Base-by-base conservation (phyloP, 495 filamentous ascomycete species). In the Hyaloscypha hepaticicola region DNA sequence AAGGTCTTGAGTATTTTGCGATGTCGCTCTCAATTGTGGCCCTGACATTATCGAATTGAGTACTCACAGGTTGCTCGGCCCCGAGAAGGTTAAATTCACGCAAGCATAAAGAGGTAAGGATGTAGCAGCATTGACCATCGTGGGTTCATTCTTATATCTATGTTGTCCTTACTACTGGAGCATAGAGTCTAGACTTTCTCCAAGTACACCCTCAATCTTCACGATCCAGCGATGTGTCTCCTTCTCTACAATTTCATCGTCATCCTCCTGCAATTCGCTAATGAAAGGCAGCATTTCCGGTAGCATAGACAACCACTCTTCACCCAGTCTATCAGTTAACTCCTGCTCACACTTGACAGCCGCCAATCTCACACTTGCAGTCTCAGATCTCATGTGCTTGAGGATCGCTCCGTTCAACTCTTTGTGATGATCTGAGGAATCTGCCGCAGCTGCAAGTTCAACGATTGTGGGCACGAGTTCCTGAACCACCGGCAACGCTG, bases 261-360 rank as follows among this genome's bases (percentile, higher is more conserved):
- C 95, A 74, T 99, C 95, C 75, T 99, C 96, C 79, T 95, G 89
- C 66, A 96, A 71, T 76, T 99, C 95, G 65, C 89, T 93, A 57
- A 99, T 95, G 60, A 91, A 90, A 33, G 95, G 95, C 68, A 98
- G 78, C 87, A 97, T 96, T 82, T 99, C 94, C 0, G 93, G 90
- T 73, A 98, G 76, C 74, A 93, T 80, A 1, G 85, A 82, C 64
- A 98, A 75, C 96, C 96, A 98, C 68, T 98, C 95, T 69, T 97
- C 92, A 25, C 92, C 93, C 25, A 97, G 75, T 60, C 84, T 79
- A 58, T 86, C 83, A 24, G 92, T 93, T 56, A 99, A 80, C 1
- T 81, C 85, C 66, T 88, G 88, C 78, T 97, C 83, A 53, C 88
- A 87, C 73, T 88, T 86, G 21, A 98, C 83, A 3, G 90, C 91